A percentile compares a stretch with the other conserved stretches of the same genome.
phyloP scores from a whole-genome alignment of 352 stramenopile genomes.

The Peronospora destructor region DNA sequence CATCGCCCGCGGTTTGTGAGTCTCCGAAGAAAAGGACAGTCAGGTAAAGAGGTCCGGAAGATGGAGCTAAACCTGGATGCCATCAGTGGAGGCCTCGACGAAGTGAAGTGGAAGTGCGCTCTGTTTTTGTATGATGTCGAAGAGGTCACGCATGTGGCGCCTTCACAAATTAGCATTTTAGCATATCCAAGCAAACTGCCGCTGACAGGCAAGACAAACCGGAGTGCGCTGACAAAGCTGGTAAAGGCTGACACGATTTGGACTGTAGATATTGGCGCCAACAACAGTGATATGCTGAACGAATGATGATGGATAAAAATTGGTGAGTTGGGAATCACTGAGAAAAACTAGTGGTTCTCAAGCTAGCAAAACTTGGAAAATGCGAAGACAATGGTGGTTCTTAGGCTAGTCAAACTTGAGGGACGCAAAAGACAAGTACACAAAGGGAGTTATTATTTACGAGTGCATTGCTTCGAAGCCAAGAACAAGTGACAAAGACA shows the following conservation, averaged over 20 bases:
- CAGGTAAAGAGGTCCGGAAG: constrained; percentile 56
- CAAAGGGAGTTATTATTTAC: too few relatives aligned
- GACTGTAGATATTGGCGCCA: constrained; percentile 77
- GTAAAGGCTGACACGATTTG: constrained; percentile 71
- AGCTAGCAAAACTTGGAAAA: background rate
- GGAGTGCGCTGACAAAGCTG: constrained; percentile 64
- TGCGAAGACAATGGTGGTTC: constrained; percentile 1
- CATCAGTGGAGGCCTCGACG: constrained; percentile 75
- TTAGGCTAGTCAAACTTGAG: too few relatives aligned
- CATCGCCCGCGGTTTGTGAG: constrained; percentile 45
- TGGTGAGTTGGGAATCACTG: background rate
- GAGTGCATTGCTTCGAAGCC: too few relatives aligned
- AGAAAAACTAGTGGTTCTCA: background rate
- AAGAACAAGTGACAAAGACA: too few relatives aligned
- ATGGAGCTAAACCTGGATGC: constrained; percentile 79
- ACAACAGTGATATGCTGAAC: constrained; percentile 56
- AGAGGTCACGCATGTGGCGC: constrained; percentile 67
- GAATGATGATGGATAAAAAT: constrained; percentile 30
- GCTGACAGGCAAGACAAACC: constrained; percentile 54
- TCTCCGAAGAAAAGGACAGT: constrained; percentile 62
- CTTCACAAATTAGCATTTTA: constrained; percentile 74
- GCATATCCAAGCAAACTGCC: constrained; percentile 65
- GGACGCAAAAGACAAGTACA: too few relatives aligned
- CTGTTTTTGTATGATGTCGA: constrained; percentile 80
- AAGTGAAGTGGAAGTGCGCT: constrained; percentile 84